Conservation (phyloP, 768 basidiomycete species). For the Termitomyces sp. region DNA sequence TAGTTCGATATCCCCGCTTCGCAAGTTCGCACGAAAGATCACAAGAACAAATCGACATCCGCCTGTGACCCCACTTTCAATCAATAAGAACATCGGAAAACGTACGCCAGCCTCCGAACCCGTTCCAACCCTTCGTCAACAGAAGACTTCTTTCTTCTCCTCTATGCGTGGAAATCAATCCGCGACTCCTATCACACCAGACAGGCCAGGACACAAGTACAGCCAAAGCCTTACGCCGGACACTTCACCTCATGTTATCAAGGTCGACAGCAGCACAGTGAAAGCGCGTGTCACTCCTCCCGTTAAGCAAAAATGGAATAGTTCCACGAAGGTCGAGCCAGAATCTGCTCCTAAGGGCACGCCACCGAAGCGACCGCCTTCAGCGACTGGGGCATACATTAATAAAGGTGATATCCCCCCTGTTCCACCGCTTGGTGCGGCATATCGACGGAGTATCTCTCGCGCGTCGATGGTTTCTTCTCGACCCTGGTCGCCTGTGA, state of each 20-base stretch:
- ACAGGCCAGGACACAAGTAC: constrained; percentile 61
- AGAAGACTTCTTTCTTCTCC: constrained; percentile 61
- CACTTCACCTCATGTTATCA: constrained; percentile 48
- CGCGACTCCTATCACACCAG: constrained; percentile 48
- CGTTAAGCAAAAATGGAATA: constrained; percentile 67
- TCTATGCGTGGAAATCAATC: constrained; percentile 41
- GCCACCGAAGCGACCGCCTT: constrained; percentile 49
- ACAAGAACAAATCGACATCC: constrained; percentile 40
- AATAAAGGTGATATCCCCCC: constrained; percentile 35
- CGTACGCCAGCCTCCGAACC: constrained; percentile 57
- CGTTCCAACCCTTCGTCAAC: constrained; percentile 42
- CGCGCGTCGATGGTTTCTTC: constrained; percentile 76
- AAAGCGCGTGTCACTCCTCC: constrained; percentile 27
- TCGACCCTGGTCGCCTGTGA: constrained; percentile 76
- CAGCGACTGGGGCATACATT: constrained; percentile 37
- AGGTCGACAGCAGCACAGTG: constrained; percentile 36
- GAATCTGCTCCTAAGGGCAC: constrained; percentile 48
- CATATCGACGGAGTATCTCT: constrained; percentile 63
- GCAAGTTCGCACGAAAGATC: constrained; percentile 71
- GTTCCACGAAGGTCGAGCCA: constrained; percentile 69
- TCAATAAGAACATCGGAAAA: constrained; percentile 35
- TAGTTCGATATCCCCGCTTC: constrained; percentile 76
- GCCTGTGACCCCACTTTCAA: constrained; percentile 43
- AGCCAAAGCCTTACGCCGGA: constrained; percentile 72
- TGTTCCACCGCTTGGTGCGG: constrained; percentile 43